Conservation (phyloP, 2,329 filamentous ascomycete species). For the Ilyonectria robusta region DNA sequence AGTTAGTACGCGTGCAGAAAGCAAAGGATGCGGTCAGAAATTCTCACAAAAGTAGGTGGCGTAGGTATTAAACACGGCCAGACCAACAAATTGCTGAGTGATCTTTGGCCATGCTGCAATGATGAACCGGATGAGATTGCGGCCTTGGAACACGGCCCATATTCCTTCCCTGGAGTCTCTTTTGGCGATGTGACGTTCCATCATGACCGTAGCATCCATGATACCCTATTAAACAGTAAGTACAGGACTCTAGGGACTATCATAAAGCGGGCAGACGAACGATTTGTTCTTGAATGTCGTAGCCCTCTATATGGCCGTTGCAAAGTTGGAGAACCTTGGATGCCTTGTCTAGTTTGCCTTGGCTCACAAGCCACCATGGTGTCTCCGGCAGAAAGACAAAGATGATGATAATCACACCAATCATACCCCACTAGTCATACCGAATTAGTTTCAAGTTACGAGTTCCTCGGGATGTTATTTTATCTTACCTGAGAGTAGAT, state of each 20-base stretch:
- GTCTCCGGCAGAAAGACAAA: conserved; percentile 32
- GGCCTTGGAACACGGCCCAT: conserved; percentile 30
- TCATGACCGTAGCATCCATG: conserved; percentile 28
- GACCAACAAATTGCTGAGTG: conserved; percentile 34
- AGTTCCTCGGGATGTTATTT: too few relatives aligned
- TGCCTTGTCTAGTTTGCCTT: conserved; percentile 26
- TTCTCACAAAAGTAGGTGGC: conserved; percentile 35
- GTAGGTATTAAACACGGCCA: conserved; percentile 36
- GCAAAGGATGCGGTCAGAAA: accelerated
- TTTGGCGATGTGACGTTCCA: conserved; percentile 28
- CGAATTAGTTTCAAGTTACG: neutral
- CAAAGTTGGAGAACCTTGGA: conserved; percentile 22
- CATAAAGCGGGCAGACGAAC: neutral
- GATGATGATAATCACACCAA: conserved; percentile 24
- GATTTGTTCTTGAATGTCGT: conserved; percentile 32
- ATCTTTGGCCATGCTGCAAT: conserved; percentile 33
- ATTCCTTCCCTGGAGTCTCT: conserved; percentile 21
- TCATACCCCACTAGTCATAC: conserved; percentile 29
- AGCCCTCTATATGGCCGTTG: conserved; percentile 29
- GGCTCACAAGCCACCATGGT: conserved; percentile 34
- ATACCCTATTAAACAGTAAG: conserved; percentile 15
- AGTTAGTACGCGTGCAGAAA: neutral
- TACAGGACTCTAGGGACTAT: too few relatives aligned
- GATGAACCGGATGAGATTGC: conserved; percentile 33
- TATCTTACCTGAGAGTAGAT: conserved; percentile 32